Conservation (phyloP, 2,329 filamentous ascomycete species). For the Aspergillus jensenii region DNA sequence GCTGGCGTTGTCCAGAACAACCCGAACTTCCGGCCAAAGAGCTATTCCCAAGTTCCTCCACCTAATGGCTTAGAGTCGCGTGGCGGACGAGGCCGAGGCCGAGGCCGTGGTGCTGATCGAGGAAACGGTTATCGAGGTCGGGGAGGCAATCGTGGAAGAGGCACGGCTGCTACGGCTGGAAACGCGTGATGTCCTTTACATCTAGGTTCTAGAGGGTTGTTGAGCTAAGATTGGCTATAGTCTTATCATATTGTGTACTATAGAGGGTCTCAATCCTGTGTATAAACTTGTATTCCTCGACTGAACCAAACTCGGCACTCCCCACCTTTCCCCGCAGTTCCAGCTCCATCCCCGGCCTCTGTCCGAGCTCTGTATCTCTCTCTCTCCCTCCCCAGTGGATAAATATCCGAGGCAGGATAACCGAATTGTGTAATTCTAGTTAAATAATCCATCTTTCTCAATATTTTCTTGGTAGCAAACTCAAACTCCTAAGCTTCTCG, state of each 20-base stretch:
- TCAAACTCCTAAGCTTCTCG: background rate
- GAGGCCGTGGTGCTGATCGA: constrained; percentile 25
- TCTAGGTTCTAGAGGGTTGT: background rate
- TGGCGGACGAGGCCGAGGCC: constrained; percentile 31
- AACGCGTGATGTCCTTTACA: background rate
- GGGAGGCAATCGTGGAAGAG: constrained; percentile 28
- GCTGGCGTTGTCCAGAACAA: constrained; percentile 57
- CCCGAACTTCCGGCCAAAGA: constrained; percentile 56
- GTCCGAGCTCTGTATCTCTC: background rate
- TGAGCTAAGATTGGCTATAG: background rate
- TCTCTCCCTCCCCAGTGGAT: background rate
- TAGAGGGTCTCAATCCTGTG: background rate
- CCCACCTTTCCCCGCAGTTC: constrained; percentile 2
- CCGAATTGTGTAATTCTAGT: background rate
- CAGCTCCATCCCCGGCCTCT: background rate
- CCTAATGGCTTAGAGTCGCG: constrained; percentile 42
- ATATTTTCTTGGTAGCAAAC: background rate
- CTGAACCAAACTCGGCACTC: background rate
- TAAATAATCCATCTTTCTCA: background rate
- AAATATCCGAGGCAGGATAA: constrained; percentile 7
- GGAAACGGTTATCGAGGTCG: constrained; percentile 25
- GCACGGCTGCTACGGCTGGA: constrained; percentile 17
- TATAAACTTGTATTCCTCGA: background rate
- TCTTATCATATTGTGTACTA: background rate
- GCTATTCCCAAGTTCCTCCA: constrained; percentile 53